Evolutionary conservation across 2,329 filamentous ascomycete species (phyloP).

Genomic region (Ascochyta koolunga): DNA sequence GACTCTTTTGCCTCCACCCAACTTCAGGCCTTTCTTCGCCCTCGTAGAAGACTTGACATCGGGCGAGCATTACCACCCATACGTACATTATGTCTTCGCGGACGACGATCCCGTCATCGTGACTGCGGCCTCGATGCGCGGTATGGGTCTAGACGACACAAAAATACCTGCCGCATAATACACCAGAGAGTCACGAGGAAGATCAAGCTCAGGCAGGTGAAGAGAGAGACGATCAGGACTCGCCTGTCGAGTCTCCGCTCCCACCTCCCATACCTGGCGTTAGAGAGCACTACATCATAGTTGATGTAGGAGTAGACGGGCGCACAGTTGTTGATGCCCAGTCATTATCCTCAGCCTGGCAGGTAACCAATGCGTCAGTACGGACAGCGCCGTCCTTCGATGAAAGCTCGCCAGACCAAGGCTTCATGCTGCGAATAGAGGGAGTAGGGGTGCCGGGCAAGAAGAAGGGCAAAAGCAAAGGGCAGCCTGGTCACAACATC

Average conservation of each 20-base stretch:
- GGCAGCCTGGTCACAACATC: constrained; percentile 33
- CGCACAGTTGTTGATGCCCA: constrained; percentile 69
- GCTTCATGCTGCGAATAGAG: constrained; percentile 68
- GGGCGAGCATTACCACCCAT: constrained; percentile 79
- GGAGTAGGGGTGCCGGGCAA: constrained; percentile 53
- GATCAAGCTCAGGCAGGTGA: constrained; percentile 23
- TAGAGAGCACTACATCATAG: constrained; percentile 62
- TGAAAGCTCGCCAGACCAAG: constrained; percentile 50
- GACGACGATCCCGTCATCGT: constrained; percentile 86
- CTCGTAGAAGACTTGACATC: constrained; percentile 78
- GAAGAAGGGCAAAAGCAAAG: constrained; percentile 41
- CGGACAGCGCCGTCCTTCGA: constrained; percentile 68
- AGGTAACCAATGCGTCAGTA: constrained; percentile 62
- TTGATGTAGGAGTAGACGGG: constrained; percentile 58
- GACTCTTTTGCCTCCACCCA: constrained; percentile 49
- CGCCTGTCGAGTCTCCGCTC: constrained; percentile 48
- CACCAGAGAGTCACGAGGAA: constrained; percentile 27
- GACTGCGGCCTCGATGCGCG: constrained; percentile 66
- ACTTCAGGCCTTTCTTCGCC: constrained; percentile 83
- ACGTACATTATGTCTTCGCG: constrained; percentile 88
- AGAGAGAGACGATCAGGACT: constrained; percentile 33
- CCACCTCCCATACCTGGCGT: constrained; percentile 55
- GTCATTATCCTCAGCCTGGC: constrained; percentile 77
- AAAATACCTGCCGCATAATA: constrained; percentile 46
- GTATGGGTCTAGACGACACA: constrained; percentile 56